Base-by-base conservation (phyloP, 2,329 filamentous ascomycete genomes). In the Aureobasidium sp. region DNA sequence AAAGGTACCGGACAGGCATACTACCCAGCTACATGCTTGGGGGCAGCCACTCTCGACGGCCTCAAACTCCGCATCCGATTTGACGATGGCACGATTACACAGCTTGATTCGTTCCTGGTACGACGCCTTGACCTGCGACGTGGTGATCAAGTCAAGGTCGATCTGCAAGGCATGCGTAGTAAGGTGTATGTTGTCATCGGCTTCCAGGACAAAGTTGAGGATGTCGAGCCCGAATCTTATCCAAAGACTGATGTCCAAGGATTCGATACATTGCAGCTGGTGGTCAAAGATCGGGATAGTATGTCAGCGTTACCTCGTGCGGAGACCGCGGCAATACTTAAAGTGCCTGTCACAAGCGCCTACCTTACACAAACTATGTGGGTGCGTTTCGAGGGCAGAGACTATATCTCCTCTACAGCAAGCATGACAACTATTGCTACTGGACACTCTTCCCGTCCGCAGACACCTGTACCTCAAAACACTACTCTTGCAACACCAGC, bases 1-100 rank as follows among this genome's bases (percentile, higher is more conserved):
- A 82, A 78, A 64, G 74, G 74, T n/a, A 78, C 74, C 54, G 45
- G 61, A 54, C 61, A 77, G 77, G 57, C 75, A 73, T 86, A 80
- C 67, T 84, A 83, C 67, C 82, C 84, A 50, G 84, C 81, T 9
- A 82, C 78, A n/a, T 85, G 79, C 65, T 69, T 84, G 35, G 79
- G 78, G 2, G 72, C 70, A 17, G 72, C 77, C 21, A 69, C 73
- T 46, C 67, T 70, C 0, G 72, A 77, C 54, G 66, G 67, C 1
- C 66, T 66, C 38, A 76, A 75, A 31, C 78, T 79, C 65, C 69
- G 73, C 15, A 66, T 80, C 25, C 72, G 73, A n/a, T 81, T 76
- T 55, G 78, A 80, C 62, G 78, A 80, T 62, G 74, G 71, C 13
- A 77, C 74, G 4, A 67, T 69, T 15, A 73, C 72, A 0, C 74